Base-by-base conservation (phyloP, 2,329 filamentous ascomycete genomes). In the Pseudogymnoascus verrucosus region DNA sequence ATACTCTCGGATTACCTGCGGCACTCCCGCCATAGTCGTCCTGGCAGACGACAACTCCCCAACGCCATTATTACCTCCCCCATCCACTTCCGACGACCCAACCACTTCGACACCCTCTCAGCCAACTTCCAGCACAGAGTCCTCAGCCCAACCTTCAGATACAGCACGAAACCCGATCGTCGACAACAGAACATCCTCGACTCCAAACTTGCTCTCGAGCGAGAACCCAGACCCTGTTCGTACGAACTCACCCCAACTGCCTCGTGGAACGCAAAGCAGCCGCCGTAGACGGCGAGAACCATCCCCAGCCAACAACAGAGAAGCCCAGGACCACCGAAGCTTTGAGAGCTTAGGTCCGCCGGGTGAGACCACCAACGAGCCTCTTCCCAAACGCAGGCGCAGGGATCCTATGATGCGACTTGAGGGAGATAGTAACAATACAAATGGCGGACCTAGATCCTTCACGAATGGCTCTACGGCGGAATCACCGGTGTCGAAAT, bases 11-110 rank as follows among this genome's bases (percentile, higher is more conserved):
- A 23, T 57, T 60, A 65, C 65, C 70, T 72, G 77, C 75, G 76
- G 79, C 76, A 73, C 66, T 77, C 78, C 82, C 79, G 78, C 78
- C 78, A 76, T 71, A 76, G 78, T 85, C 86, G 87, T 86, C 82
- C 88, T 90, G 88, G 88, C 88, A 83, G 83, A 89, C 84, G 83
- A 85, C 80, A 79, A 73, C 75, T 79, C 83, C 77, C 79, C 78
- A 74, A 76, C 78, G 75, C 75, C 71, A 69, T 69, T 36, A 57
- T 57, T 74, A 76, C 76, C 84, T 82, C 83, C 84, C 82, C 83
- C 82, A 82, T 79, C 82, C 84, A 80, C 82, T 80, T 78, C 88
- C 84, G 87, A 87, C 86, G 77, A 82, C 80, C 83, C 84, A 81
- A 76, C 82, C 78, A 80, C 78, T 74, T 80, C 83, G 80, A 82